Evolutionary conservation across 176 grass and related monocot genomes (phyloP), one percentile per base, ranked within the genome.

Genomic region (Neostapfia colusana): DNA sequence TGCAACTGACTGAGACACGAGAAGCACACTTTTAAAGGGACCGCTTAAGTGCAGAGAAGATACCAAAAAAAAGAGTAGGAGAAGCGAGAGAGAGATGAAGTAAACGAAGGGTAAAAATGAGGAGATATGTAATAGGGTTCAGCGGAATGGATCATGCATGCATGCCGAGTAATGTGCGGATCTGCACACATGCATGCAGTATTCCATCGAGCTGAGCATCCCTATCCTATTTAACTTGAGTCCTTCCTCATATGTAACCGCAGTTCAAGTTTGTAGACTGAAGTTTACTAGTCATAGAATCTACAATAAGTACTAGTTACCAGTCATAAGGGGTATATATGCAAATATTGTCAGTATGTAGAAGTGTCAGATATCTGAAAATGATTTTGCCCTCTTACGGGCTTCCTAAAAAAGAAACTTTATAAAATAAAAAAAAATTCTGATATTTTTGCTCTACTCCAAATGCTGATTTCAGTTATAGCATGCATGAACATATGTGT

Each of bases 1-100:
- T 39, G 49, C 62, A 54, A 67, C 34, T 24, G 63, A 13, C 14
- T 66, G 45, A 16, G 73, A 83, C 51, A 86, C 69, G 84, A 65
- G 43, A 74, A 74, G 73, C 75, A 68, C 74, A 69, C 74, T 73
- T 54, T 36, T 74, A 68, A 57, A 87, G 69, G 85, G 85, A 88
- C 80, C 85, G 83, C 69, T 69, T 54, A 43, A 39, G 43, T 53
- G 77, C 10, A 79, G 61, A 62, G 74, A 81, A 60, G 24, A 53
- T 62, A 54, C 74, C n/a, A n/a, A n/a, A 68, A 62, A 68, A 62
- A 35, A 70, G 34, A 24, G 43, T 24, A 61, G 44, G 15, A n/a
- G n/a, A 31, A 31, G 3, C 31, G n/a, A n/a, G n/a, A 26, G 26
- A 20, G 59, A 63, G 26, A 37, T 42, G 15, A 61, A 4, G 24